phyloP scores from a whole-genome alignment of 2,329 filamentous ascomycete species.

The Domatiomyces catenatus region DNA sequence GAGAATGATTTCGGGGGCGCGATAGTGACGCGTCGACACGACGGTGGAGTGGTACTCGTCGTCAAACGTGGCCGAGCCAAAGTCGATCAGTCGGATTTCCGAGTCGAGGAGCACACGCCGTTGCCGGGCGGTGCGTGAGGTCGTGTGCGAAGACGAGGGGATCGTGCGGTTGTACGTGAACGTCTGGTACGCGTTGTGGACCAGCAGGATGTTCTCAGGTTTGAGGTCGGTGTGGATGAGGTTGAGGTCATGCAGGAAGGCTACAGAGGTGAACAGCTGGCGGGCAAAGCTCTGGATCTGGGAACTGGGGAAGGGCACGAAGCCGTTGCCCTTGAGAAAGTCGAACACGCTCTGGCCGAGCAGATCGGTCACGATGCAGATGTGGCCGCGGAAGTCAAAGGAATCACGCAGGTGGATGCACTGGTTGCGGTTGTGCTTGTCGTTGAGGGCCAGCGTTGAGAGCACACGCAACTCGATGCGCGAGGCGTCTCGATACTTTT shows the following conservation, averaged over 20 bases:
- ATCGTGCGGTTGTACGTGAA: constrained; percentile 55
- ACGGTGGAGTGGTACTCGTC: constrained; percentile 55
- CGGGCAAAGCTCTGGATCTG: constrained; percentile 96
- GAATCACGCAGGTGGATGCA: constrained; percentile 95
- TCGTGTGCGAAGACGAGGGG: constrained; percentile 47
- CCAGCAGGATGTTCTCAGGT: constrained; percentile 52
- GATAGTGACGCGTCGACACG: constrained; percentile 51
- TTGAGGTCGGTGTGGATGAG: constrained; percentile 66
- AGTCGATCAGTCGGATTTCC: constrained; percentile 53
- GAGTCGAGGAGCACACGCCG: constrained; percentile 48
- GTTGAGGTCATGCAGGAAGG: constrained; percentile 78
- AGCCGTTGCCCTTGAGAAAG: constrained; percentile 87
- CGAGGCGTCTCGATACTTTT: constrained; percentile 93
- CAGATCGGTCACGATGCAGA: constrained; percentile 65
- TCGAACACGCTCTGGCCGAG: constrained; percentile 96
- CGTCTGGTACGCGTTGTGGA: constrained; percentile 50
- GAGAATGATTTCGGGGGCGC: constrained; percentile 52
- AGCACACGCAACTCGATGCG: constrained; percentile 87
- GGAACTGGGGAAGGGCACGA: constrained; percentile 94
- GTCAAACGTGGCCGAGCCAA: constrained; percentile 52
- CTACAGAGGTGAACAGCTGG: constrained; percentile 88
- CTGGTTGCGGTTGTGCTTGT: constrained; percentile 79
- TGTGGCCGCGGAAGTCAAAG: constrained; percentile 94
- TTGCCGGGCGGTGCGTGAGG: constrained; percentile 42
- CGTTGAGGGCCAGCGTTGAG: constrained; percentile 81